These are phyloP conservation scores for Adiantum capillusveneris DNA, from an alignment of 75 land plant species.

Conservation along the genomic window DNA sequence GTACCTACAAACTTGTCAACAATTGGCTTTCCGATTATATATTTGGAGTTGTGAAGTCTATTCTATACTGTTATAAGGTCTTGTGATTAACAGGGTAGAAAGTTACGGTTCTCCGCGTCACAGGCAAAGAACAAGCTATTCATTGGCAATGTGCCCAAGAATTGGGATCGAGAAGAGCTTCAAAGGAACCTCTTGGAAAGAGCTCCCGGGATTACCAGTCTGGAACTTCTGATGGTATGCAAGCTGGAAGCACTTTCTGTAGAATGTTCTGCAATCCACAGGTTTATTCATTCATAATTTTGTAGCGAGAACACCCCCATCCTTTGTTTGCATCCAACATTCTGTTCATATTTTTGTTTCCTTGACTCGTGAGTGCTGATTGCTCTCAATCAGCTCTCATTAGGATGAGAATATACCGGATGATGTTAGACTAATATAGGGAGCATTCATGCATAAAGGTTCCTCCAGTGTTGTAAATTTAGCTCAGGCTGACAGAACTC, in stretches of 20 bases:
- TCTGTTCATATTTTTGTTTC: too few relatives aligned
- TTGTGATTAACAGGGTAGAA: slow-evolving; percentile 54
- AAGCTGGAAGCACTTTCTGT: not conserved
- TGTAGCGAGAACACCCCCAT: too few relatives aligned
- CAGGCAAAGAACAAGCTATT: slow-evolving; percentile 78
- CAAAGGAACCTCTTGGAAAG: slow-evolving; percentile 45
- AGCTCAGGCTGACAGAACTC: too few relatives aligned
- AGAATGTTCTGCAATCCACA: not conserved
- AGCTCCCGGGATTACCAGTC: slow-evolving; percentile 62
- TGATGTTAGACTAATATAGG: too few relatives aligned
- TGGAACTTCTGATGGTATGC: slow-evolving; percentile 73
- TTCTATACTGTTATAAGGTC: too few relatives aligned
- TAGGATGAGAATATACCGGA: too few relatives aligned
- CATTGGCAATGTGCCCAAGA: slow-evolving; percentile 81
- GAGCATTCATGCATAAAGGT: too few relatives aligned
- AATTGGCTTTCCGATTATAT: not conserved
- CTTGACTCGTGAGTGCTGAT: too few relatives aligned
- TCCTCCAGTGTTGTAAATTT: too few relatives aligned
- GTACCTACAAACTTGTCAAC: not conserved
- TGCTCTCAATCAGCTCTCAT: too few relatives aligned
- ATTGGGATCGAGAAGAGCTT: slow-evolving; percentile 67
- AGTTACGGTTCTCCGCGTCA: slow-evolving; percentile 59
- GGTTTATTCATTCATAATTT: not conserved
- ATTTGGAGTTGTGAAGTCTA: not conserved
- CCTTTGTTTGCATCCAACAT: too few relatives aligned